phyloP scores from a whole-genome alignment of 1,139 yeast genomes.

The Geotrichum citri-aurantii region DNA sequence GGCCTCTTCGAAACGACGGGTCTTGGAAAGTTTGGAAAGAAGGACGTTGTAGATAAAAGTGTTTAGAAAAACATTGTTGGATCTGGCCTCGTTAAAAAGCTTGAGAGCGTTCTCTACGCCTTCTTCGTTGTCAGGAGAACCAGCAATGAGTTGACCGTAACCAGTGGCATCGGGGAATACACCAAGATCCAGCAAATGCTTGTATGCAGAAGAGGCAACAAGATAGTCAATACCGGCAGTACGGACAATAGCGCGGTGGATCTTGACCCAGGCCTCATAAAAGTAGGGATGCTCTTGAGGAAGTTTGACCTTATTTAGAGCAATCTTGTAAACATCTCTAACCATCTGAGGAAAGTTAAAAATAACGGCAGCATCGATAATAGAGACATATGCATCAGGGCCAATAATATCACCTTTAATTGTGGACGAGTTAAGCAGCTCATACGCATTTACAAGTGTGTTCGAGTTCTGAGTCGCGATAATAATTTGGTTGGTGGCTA shows the following conservation, averaged over 20 bases:
- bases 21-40: slow-evolving; percentile 36
- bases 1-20: slow-evolving; percentile 36
- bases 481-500: slow-evolving; percentile 22
- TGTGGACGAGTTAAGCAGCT: slow-evolving; percentile 23
- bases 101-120: slow-evolving; percentile 35
- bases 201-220: slow-evolving; percentile 29
- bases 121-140: slow-evolving; percentile 29
- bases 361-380: slow-evolving; percentile 25
- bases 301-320: slow-evolving; percentile 26
- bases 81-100: slow-evolving; percentile 37
- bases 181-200: slow-evolving; percentile 32
- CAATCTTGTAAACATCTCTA: slow-evolving; percentile 21
- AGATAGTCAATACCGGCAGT: slow-evolving; percentile 27
- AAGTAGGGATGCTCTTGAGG: slow-evolving; percentile 27
- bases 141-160: slow-evolving; percentile 35
- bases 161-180: slow-evolving; percentile 37
- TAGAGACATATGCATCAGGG: slow-evolving; percentile 25
- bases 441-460: slow-evolving; percentile 23
- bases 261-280: slow-evolving; percentile 29
- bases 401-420: slow-evolving; percentile 21
- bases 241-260: slow-evolving; percentile 28
- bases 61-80: slow-evolving; percentile 30
- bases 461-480: slow-evolving; percentile 24
- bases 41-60: slow-evolving; percentile 39
- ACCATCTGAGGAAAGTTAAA: slow-evolving; percentile 13